These are phyloP conservation scores for Coemansia sp. DNA, from an alignment of 371 early-diverging fungal genomes.

Conservation along the genomic window DNA sequence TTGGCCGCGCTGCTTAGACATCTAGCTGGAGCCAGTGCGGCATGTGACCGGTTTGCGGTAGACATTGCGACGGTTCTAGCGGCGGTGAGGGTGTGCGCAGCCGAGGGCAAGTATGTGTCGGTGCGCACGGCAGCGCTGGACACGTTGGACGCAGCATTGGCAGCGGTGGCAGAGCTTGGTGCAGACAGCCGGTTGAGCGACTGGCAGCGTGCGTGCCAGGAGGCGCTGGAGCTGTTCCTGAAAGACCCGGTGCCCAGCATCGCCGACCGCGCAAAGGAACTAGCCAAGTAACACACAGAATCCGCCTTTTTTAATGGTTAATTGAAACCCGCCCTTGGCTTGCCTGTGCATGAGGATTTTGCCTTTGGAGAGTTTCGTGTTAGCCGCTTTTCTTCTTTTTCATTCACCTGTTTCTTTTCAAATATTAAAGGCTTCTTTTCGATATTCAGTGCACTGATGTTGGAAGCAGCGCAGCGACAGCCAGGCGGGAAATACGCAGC, in stretches of 20 bases:
- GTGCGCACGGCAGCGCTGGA: constrained; percentile 38
- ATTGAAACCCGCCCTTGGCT: too few relatives aligned
- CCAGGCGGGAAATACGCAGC: neutral
- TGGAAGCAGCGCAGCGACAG: neutral
- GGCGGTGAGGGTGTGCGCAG: constrained; percentile 27
- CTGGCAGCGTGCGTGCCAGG: constrained; percentile 13
- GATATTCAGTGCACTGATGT: neutral
- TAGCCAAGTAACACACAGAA: neutral
- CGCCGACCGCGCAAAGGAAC: constrained; percentile 35
- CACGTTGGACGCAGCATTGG: constrained; percentile 17
- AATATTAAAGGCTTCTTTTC: neutral
- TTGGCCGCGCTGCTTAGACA: constrained; percentile 16
- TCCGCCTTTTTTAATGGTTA: too few relatives aligned
- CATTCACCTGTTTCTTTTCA: neutral
- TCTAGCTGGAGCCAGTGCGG: neutral
- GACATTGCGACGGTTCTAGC: constrained; percentile 5
- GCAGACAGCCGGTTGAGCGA: neutral
- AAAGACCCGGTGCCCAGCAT: constrained; percentile 38
- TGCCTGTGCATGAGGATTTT: neutral
- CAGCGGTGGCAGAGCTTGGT: neutral
- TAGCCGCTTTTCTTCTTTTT: neutral
- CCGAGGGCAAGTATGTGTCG: constrained; percentile 40
- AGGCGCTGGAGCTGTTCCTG: constrained; percentile 18
- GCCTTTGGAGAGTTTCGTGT: neutral
- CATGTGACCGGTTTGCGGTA: neutral